Conservation (phyloP, 805 yeast species). For the Candida peoriensis region DNA sequence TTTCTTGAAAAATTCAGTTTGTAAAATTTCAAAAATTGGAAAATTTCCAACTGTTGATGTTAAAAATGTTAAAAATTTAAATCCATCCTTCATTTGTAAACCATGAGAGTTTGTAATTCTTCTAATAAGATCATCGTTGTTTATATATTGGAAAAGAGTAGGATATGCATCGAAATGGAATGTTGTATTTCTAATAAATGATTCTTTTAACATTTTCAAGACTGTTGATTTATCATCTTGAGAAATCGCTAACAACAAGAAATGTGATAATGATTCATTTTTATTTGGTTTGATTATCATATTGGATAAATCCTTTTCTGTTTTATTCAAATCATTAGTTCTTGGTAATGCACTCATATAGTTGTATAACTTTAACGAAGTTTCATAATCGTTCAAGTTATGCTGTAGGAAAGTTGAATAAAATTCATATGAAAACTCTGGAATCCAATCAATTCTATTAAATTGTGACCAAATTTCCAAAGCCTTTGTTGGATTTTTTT, state of each 20-base stretch:
- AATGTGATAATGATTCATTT: conserved; percentile 13
- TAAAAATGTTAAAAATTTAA: conserved; percentile 26
- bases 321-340: conserved; percentile 1
- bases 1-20: conserved; percentile 28
- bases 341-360: conserved; percentile 32
- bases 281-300: conserved; percentile 16
- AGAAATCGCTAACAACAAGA: conserved; percentile 14
- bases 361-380: conserved; percentile 30
- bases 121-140: conserved; percentile 26
- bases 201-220: conserved; percentile 34
- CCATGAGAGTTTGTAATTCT: conserved; percentile 33
- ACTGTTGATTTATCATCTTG: conserved; percentile 25
- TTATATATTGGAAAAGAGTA: conserved; percentile 28
- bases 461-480: conserved; percentile 32
- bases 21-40: conserved; percentile 17
- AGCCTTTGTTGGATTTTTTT: conserved; percentile 29
- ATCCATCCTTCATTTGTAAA: conserved; percentile 16
- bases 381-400: conserved; percentile 27
- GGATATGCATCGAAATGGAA: conserved; percentile 30
- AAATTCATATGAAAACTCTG: conserved; percentile 35
- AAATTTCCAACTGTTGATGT: conserved; percentile 17
- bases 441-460: conserved; percentile 34
- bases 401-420: conserved; percentile 30
- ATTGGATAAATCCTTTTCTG: conserved; percentile 3
- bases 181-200: conserved; percentile 28